Conservation (phyloP, 495 filamentous ascomycete genomes). For the Astrothelium macrocarpum region DNA sequence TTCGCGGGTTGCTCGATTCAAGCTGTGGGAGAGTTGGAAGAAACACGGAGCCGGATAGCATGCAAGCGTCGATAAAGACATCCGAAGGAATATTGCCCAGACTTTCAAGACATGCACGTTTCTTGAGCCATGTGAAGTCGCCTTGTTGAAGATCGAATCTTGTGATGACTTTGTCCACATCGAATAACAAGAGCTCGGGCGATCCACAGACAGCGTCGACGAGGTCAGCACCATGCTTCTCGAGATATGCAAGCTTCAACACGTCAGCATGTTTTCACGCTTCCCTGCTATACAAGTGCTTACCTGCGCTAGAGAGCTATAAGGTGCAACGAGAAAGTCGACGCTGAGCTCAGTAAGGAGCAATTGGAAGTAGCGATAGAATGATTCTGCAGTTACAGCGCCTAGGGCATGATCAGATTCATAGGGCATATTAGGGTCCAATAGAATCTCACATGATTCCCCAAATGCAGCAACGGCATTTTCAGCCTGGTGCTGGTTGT, state of each 20-base stretch:
- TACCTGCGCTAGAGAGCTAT: constrained; percentile 83
- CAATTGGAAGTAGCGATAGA: constrained; percentile 44
- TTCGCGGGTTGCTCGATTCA: constrained; percentile 41
- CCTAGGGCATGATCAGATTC: constrained; percentile 10
- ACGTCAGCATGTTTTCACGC: neutral
- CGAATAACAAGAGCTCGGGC: constrained; percentile 80
- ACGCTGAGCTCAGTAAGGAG: constrained; percentile 59
- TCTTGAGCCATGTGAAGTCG: constrained; percentile 61
- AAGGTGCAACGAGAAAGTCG: constrained; percentile 80
- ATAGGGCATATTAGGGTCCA: neutral
- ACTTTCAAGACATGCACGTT: constrained; percentile 57
- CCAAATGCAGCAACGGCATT: constrained; percentile 77
- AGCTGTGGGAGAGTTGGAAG: constrained; percentile 69
- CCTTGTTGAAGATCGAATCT: constrained; percentile 59
- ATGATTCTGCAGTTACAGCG: constrained; percentile 18
- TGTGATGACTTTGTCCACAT: constrained; percentile 73
- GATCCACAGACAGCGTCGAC: constrained; percentile 74
- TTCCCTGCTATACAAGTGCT: neutral
- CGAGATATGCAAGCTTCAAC: constrained; percentile 68
- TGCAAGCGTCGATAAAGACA: constrained; percentile 69
- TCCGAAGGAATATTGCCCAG: constrained; percentile 58
- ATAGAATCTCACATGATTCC: constrained; percentile 52
- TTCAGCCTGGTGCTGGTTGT: constrained; percentile 67
- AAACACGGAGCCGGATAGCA: constrained; percentile 74
- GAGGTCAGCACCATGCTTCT: constrained; percentile 55